Conservation (phyloP, 2,329 filamentous ascomycete genomes). For the Mycosphaerelloides madeirae region DNA sequence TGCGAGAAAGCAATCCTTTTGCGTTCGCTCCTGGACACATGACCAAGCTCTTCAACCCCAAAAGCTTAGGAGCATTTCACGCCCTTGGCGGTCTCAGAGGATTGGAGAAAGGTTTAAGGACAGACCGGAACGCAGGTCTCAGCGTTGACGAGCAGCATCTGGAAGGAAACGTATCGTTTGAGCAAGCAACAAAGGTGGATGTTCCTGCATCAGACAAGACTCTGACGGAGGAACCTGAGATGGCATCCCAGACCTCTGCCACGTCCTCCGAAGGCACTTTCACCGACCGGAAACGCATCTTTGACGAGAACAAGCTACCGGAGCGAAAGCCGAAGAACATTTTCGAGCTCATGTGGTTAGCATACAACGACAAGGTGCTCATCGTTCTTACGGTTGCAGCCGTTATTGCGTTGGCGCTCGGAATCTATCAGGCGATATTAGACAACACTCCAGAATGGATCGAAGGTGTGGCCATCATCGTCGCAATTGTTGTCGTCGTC, state of each 20-base stretch:
- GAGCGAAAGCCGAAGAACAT: slow-evolving; percentile 66
- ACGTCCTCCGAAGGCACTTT: slow-evolving; percentile 37
- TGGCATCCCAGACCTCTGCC: slow-evolving; percentile 13
- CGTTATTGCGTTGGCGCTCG: slow-evolving; percentile 67
- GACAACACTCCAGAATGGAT: slow-evolving; percentile 69
- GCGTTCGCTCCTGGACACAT: slow-evolving; percentile 79
- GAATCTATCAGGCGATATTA: slow-evolving; percentile 60
- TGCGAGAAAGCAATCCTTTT: slow-evolving; percentile 73
- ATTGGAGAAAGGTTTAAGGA: slow-evolving; percentile 67
- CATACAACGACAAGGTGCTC: slow-evolving; percentile 76
- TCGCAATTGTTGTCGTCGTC: slow-evolving; percentile 71
- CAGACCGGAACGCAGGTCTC: slow-evolving; percentile 60
- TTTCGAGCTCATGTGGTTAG: slow-evolving; percentile 70
- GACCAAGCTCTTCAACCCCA: slow-evolving; percentile 75
- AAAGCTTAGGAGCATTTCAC: slow-evolving; percentile 69
- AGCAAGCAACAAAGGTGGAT: slow-evolving; percentile 48
- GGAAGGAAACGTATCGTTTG: slow-evolving; percentile 63
- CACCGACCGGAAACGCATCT: slow-evolving; percentile 64
- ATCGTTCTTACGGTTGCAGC: slow-evolving; percentile 68
- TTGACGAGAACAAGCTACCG: slow-evolving; percentile 64
- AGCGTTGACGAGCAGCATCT: slow-evolving; percentile 64
- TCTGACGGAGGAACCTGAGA: slow-evolving; percentile 20
- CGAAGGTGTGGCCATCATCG: slow-evolving; percentile 73
- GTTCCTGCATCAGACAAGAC: slow-evolving; percentile 29
- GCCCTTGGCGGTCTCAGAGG: slow-evolving; percentile 69